Evolutionary conservation across 805 yeast genomes (phyloP), one percentile per base, ranked within the genome.

Genomic region (Kregervanrija fluxuum): DNA sequence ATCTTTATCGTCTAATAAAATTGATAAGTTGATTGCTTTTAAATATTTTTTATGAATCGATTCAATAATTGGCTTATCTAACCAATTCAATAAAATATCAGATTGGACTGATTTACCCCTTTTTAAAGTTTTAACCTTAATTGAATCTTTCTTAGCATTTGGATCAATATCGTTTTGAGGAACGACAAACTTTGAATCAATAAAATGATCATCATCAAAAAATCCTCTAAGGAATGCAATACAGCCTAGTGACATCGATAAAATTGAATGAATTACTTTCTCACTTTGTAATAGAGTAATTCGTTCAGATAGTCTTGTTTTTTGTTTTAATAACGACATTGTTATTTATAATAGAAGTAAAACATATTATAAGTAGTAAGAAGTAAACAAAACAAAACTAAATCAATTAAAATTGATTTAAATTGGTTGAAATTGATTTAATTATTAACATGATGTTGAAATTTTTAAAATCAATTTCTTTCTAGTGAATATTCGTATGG

Each of bases 211-310:
- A 48, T 79, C 82, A 8, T 75, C 75, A 48, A 80, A 79, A 15
- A 80, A 59, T 1, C 80, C 79, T 46, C 85, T 64, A 12, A 79
- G 58, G 51, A 69, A 80, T 2, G 80, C 71, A 28, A 80, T 61
- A 52, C 83, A 77, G 1, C 83, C 80, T 50, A 79, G 65, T 0
- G 81, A 69, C 69, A 76, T 74, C 0, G 68, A 58, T 13, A 79
- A 49, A 59, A 77, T 65, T 1, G 78, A 67, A 42, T 75, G 70
- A 6, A 77, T 62, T 43, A 75, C 56, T 50, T 68, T 69, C 43
- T 70, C 73, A 28, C 77, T 70, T 38, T 57, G 59, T 2, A 44
- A 11, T 1, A 37, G 43, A 0, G 61, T 56, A 22, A 52, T 46
- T 33, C 60, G 45, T 22, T 52, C 57, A 1, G 55, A 54, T 2